phyloP scores from a whole-genome alignment of 768 basidiomycete species.

The Nidularia pulvinata region DNA sequence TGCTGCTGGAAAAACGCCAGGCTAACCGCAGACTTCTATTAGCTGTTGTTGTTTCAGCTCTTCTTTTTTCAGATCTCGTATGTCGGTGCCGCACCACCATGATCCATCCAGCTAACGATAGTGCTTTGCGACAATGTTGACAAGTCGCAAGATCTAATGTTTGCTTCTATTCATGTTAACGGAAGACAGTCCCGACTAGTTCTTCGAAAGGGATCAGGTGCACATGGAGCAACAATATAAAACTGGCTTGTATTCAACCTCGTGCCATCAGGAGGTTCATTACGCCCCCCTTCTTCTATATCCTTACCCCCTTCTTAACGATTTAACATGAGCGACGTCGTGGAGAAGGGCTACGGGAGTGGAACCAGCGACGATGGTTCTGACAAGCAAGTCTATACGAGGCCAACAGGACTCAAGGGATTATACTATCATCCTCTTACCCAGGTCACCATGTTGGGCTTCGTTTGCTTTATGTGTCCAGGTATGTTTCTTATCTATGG shows the following conservation, averaged over 20 bases:
- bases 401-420: conserved; percentile 50
- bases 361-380: conserved; percentile 17
- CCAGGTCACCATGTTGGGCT: conserved; percentile 63
- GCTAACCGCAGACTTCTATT: no score
- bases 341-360: conserved; percentile 17
- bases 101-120: no score
- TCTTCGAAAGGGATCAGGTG: not conserved
- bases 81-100: no score
- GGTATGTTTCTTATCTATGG: conserved; percentile 31
- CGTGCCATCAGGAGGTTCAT: not conserved
- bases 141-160: not conserved
- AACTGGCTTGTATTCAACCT: not conserved
- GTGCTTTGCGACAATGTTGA: no score
- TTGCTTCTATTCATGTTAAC: not conserved
- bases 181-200: not conserved
- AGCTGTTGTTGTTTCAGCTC: no score
- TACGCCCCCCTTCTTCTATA: not conserved
- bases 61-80: no score
- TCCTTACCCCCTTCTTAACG: not conserved
- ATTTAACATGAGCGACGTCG: not conserved
- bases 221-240: not conserved
- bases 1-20: no score
- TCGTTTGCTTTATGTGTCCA: conserved; percentile 69
- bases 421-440: conserved; percentile 59
- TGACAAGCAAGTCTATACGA: conserved; percentile 30